A percentile compares a stretch with the other conserved stretches of the same genome.
These are phyloP conservation scores for Abortiporus biennis DNA, from an alignment of 1,284 basidiomycete species.

Conservation along the genomic window DNA sequence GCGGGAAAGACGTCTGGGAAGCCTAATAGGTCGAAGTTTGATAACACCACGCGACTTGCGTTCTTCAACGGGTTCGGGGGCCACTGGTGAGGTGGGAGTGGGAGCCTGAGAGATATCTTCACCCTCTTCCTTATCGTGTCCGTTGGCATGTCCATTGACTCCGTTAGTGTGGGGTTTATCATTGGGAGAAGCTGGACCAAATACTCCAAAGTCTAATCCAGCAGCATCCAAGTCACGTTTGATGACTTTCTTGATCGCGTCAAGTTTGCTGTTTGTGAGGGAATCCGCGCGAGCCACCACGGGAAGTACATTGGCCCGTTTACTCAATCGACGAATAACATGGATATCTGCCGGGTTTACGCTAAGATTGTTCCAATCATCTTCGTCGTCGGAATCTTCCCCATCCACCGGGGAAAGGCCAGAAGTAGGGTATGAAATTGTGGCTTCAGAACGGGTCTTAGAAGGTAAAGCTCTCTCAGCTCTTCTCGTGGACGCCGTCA, in stretches of 20 bases:
- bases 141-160: conserved; percentile 14
- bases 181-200: conserved; percentile 33
- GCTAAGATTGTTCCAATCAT: conserved; percentile 31
- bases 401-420: conserved; percentile 32
- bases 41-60: conserved; percentile 64
- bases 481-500: conserved; percentile 43
- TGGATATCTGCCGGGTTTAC: conserved; percentile 74
- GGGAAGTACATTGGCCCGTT: conserved; percentile 70
- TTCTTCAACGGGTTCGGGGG: conserved; percentile 32
- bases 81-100: conserved; percentile 6
- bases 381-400: conserved; percentile 44
- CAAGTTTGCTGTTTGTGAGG: conserved; percentile 66
- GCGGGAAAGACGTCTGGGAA: conserved; percentile 39
- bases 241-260: conserved; percentile 61
- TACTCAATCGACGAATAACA: conserved; percentile 65
- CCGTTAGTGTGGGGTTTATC: neutral
- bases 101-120: conserved; percentile 24
- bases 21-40: conserved; percentile 54
- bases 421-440: conserved; percentile 47
- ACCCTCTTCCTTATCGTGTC: conserved; percentile 18
- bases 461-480: conserved; percentile 40
- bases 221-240: conserved; percentile 55
- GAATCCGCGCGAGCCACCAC: conserved; percentile 73
- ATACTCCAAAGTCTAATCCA: conserved; percentile 67
- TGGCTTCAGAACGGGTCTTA: conserved; percentile 54